Evolutionary conservation across 768 basidiomycete species (phyloP), one percentile per base, ranked within the genome.

Genomic region (Mycena metata): DNA sequence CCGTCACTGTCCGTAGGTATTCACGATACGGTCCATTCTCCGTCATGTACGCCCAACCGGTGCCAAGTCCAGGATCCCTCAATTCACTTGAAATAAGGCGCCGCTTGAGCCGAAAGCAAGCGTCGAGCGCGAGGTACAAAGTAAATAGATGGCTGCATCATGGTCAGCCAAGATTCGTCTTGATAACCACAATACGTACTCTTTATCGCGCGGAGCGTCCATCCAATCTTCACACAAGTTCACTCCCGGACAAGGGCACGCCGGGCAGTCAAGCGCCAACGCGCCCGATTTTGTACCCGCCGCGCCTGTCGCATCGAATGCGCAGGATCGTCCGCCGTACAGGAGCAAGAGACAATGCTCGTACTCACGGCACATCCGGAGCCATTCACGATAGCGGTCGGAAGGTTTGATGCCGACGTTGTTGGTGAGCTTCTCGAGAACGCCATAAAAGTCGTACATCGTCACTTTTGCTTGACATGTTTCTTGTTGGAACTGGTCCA

Each of bases 211-310:
- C 0, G 69, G 57, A 2, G 61, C 66, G 9, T 72, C 49, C 36
- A 74, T 36, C 80, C 78, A 80, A 24, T 70, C 71, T 4, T 52
- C 52, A 0, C 71, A 73, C 2, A 83, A 59, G 62, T 81, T 81
- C 1, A 75, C 67, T 0, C 70, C 76, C 0, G 75, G 77, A 0
- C 76, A 74, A 1, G 80, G 82, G 61, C 82, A 83, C 2, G 80
- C 79, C 3, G 78, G 78, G 59, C 80, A 82, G 5, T 66, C 30
- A 61, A 80, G 60, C 0, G 77, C 77, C 12, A 75, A 70, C 59
- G 77, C 74, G 0, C 82, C 78, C n/a, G 59, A 55, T 33, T 58
- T 46, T 0, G 79, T 81, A 12, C 52, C 69, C 6, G 21, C 19
- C 15, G 65, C 64, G 13, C 76, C 72, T 16, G 55, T 67, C 56